Conservation (phyloP, 345 rosid species). For the Carallia brachiata region DNA sequence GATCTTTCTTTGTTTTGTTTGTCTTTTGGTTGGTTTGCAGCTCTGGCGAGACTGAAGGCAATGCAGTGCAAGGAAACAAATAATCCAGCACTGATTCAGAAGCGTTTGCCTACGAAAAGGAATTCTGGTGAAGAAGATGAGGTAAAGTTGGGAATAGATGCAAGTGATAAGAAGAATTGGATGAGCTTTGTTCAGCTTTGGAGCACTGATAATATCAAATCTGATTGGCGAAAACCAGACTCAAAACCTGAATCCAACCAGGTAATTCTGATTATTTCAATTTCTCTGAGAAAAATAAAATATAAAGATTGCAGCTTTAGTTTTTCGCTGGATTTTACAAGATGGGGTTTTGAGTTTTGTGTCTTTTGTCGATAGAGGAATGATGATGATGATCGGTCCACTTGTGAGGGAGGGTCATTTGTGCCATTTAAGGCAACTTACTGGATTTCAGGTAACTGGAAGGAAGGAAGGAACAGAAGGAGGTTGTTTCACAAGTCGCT, state of each 20-base stretch:
- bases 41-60: slow-evolving; percentile 50
- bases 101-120: slow-evolving; percentile 26
- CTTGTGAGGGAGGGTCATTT: slow-evolving; percentile 38
- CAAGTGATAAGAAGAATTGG: slow-evolving; percentile 54
- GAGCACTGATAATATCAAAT: slow-evolving; percentile 24
- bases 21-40: slow-evolving; percentile 30
- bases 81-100: slow-evolving; percentile 22
- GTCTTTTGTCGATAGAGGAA: slow-evolving; percentile 30
- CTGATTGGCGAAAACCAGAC: slow-evolving; percentile 20
- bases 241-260: slow-evolving; percentile 38
- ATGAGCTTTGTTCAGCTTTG: slow-evolving; percentile 69
- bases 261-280: slow-evolving; percentile 24
- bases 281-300: not conserved
- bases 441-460: slow-evolving; percentile 11
- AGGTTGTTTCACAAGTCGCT: slow-evolving; percentile 32
- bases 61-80: slow-evolving; percentile 30
- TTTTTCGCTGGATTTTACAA: slow-evolving; percentile 7
- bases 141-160: slow-evolving; percentile 28
- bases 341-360: not conserved
- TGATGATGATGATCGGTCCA: slow-evolving; percentile 42
- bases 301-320: too few species aligned
- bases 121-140: slow-evolving; percentile 26
- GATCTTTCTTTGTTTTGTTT: not conserved
- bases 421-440: slow-evolving; percentile 35
- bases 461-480: slow-evolving; percentile 29